Conservation (phyloP, 116 monocot genomes). For the Posidonia oceanica region DNA sequence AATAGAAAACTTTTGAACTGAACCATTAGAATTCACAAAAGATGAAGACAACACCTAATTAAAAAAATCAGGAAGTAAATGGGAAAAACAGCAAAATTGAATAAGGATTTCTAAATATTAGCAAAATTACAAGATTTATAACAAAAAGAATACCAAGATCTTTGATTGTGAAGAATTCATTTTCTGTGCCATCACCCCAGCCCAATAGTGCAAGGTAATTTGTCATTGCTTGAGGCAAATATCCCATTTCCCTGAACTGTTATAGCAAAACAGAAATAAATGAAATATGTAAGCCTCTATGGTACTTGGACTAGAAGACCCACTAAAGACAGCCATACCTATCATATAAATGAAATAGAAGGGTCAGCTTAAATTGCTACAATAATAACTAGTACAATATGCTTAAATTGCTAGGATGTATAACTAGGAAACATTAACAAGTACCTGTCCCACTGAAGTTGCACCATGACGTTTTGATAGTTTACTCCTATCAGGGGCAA, state of each 20-base stretch:
- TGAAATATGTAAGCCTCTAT: background rate
- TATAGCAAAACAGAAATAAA: background rate
- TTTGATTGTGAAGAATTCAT: conserved; percentile 90
- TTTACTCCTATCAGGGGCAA: conserved; percentile 97
- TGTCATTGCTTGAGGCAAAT: conserved; percentile 90
- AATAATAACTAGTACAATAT: no score
- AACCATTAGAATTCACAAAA: conserved; percentile 7
- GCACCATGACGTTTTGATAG: conserved; percentile 98
- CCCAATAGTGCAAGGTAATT: conserved; percentile 93
- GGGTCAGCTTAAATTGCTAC: background rate
- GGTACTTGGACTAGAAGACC: no score
- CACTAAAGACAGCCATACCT: no score
- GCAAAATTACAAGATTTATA: background rate
- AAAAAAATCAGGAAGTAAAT: background rate
- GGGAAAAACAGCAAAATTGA: background rate
- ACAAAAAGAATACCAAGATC: conserved; percentile 42
- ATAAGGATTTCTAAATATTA: background rate
- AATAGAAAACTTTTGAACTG: conserved; percentile 88
- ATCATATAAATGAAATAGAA: background rate
- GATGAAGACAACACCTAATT: background rate
- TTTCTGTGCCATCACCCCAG: conserved; percentile 99
- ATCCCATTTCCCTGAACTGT: conserved; percentile 95
- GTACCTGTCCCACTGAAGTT: conserved; percentile 93
- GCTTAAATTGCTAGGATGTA: background rate
- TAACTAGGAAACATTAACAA: background rate